Conservation (phyloP, 495 filamentous ascomycete species). For the Penicillium cinerascens region DNA sequence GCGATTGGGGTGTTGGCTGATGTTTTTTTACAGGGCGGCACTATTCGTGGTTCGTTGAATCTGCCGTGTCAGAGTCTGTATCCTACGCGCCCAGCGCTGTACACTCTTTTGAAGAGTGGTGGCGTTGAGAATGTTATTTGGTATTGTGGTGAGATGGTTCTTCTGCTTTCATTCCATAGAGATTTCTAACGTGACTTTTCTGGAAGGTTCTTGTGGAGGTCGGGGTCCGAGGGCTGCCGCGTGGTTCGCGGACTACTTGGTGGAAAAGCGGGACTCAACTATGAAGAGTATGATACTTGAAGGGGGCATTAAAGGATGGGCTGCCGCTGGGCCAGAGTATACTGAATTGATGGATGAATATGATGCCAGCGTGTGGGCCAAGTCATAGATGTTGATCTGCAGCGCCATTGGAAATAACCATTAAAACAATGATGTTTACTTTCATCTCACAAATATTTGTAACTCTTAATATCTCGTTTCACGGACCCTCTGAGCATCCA, state of each 20-base stretch:
- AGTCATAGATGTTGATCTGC: background rate
- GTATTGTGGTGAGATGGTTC: slow-evolving; percentile 62
- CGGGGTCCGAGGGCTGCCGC: slow-evolving; percentile 58
- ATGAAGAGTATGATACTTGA: slow-evolving; percentile 56
- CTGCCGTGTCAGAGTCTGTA: slow-evolving; percentile 67
- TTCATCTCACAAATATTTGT: background rate
- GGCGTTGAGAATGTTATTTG: slow-evolving; percentile 55
- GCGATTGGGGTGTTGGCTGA: background rate
- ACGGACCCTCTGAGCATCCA: background rate
- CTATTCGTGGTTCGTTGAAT: slow-evolving; percentile 65
- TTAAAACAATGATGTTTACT: background rate
- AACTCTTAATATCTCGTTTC: background rate
- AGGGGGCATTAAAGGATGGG: slow-evolving; percentile 67
- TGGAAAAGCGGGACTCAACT: slow-evolving; percentile 34
- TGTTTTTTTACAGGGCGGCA: slow-evolving; percentile 53
- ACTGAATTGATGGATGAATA: slow-evolving; percentile 56
- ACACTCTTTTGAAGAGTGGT: slow-evolving; percentile 49
- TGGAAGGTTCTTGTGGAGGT: slow-evolving; percentile 59
- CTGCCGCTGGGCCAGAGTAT: slow-evolving; percentile 51
- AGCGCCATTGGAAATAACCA: background rate
- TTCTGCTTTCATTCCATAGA: too few relatives aligned
- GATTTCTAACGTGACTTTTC: background rate
- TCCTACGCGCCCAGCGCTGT: slow-evolving; percentile 54
- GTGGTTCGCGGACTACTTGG: slow-evolving; percentile 65
- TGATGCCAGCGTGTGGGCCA: slow-evolving; percentile 48